Evolutionary conservation across 73 alveolate species (phyloP).

Genomic region (Paramecium primaurelia): DNA sequence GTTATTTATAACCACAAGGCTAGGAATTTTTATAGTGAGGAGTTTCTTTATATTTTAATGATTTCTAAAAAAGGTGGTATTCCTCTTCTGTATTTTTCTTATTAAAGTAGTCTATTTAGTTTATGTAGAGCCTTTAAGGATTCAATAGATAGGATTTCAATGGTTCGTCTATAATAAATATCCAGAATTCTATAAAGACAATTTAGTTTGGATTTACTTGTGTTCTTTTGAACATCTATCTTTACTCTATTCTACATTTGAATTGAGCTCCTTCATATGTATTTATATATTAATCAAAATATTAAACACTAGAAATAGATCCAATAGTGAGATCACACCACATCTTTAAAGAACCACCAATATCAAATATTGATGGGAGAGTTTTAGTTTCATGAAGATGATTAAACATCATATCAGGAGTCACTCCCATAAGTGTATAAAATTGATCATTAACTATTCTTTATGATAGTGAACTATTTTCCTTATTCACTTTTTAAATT

Average conservation of each 20-base stretch:
- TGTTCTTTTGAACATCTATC: conserved; percentile 1
- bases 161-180: neutral
- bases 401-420: conserved; percentile 20
- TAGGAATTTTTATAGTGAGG: neutral
- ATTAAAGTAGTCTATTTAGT: conserved; percentile 9
- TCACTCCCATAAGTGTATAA: neutral
- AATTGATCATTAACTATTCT: conserved; percentile 20
- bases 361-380: conserved; percentile 21
- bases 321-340: conserved; percentile 16
- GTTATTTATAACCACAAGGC: conserved; percentile 24
- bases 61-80: neutral
- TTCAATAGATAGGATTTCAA: neutral
- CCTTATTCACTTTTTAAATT: conserved; percentile 10
- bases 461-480: neutral
- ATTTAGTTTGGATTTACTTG: neutral
- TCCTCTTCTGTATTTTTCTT: conserved; percentile 28
- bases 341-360: neutral
- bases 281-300: neutral
- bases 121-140: neutral
- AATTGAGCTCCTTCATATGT: neutral
- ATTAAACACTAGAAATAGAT: neutral
- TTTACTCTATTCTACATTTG: conserved; percentile 1
- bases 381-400: conserved; percentile 35
- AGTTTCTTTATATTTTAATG: neutral
- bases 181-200: conserved; percentile 21